Percentiles rank a stretch among this genome's conserved stretches.
Conservation (phyloP, 2,329 filamentous ascomycete species). For the Aspergillus sp. region DNA sequence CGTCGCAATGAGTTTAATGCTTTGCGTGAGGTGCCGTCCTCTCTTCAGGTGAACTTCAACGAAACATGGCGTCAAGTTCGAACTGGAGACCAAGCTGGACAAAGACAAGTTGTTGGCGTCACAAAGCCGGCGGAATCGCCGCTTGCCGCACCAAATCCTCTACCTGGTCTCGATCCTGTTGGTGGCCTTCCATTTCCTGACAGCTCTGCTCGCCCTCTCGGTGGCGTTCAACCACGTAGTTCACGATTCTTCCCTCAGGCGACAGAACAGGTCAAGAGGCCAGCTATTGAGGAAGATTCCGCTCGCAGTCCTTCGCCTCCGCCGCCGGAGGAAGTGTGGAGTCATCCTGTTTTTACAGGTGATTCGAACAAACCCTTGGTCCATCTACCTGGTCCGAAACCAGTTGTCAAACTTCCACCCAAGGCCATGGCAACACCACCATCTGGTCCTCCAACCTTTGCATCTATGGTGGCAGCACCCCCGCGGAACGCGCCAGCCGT, state of each 20-base stretch:
- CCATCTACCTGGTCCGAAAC: slow-evolving; percentile 53
- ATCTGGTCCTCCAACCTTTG: slow-evolving; percentile 38
- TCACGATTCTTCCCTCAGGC: slow-evolving; percentile 43
- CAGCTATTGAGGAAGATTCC: slow-evolving; percentile 24
- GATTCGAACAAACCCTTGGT: slow-evolving; percentile 46
- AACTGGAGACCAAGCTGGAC: slow-evolving; percentile 31
- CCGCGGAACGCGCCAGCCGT: slow-evolving; percentile 31
- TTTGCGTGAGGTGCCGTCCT: slow-evolving; percentile 27
- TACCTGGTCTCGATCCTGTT: slow-evolving; percentile 30
- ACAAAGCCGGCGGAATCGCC: slow-evolving; percentile 19
- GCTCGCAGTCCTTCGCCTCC: slow-evolving; percentile 42
- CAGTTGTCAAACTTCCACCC: slow-evolving; percentile 74
- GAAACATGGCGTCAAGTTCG: slow-evolving; percentile 42
- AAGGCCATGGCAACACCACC: slow-evolving; percentile 34
- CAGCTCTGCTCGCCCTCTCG: slow-evolving; percentile 24
- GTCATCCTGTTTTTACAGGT: slow-evolving; percentile 49
- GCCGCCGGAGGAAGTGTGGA: slow-evolving; percentile 49
- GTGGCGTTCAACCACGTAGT: slow-evolving; percentile 32
- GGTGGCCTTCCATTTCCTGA: slow-evolving; percentile 30
- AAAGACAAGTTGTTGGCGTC: slow-evolving; percentile 32
- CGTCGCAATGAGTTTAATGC: slow-evolving; percentile 33
- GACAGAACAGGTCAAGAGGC: slow-evolving; percentile 29
- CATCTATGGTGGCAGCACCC: slow-evolving; percentile 35
- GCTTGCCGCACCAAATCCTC: slow-evolving; percentile 18
- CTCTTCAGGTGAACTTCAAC: slow-evolving; percentile 31